A percentile compares a stretch with the other conserved stretches of the same genome.
These are phyloP conservation scores for Fusarium dimerum DNA, from an alignment of 2,329 filamentous ascomycete species.

Conservation along the genomic window DNA sequence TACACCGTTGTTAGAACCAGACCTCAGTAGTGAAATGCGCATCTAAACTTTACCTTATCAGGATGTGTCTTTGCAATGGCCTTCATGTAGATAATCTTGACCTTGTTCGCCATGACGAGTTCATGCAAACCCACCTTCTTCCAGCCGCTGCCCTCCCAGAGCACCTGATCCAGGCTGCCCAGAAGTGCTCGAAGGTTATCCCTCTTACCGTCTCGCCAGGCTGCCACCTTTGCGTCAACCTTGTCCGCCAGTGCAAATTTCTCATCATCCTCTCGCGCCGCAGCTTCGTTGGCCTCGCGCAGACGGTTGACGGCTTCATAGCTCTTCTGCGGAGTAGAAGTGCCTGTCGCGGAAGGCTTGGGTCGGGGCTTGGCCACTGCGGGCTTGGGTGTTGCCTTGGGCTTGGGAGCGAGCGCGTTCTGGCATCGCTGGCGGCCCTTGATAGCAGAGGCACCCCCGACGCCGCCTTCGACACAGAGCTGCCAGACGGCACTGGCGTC, in stretches of 20 bases:
- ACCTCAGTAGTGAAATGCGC: not conserved
- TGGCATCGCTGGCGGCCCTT: constrained; percentile 89
- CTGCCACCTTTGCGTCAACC: constrained; percentile 75
- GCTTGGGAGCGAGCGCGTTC: constrained; percentile 74
- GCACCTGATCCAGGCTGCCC: constrained; percentile 80
- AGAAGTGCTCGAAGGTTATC: constrained; percentile 89
- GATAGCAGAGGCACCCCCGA: constrained; percentile 82
- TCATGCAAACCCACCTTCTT: constrained; percentile 96
- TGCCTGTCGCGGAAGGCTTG: constrained; percentile 41
- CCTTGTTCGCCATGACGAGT: constrained; percentile 87
- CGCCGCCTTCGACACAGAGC: constrained; percentile 76
- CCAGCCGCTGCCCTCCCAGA: constrained; percentile 93
- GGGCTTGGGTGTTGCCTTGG: constrained; percentile 48
- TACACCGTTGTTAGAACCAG: constrained; percentile 32
- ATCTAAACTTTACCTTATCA: constrained; percentile 75
- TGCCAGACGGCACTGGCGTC: constrained; percentile 84
- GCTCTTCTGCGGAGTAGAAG: constrained; percentile 48
- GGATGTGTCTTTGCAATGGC: constrained; percentile 98
- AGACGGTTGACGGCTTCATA: constrained; percentile 81
- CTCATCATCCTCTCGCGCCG: constrained; percentile 86
- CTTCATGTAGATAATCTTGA: constrained; percentile 99
- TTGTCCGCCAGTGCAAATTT: constrained; percentile 86
- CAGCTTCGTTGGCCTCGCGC: constrained; percentile 80
- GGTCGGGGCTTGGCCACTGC: constrained; percentile 48
- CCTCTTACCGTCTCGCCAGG: constrained; percentile 88